Percentiles rank a stretch among this genome's conserved stretches.
Evolutionary conservation across 2,329 filamentous ascomycete genomes (phyloP).

Genomic region (Cladophialophora chaetospira): DNA sequence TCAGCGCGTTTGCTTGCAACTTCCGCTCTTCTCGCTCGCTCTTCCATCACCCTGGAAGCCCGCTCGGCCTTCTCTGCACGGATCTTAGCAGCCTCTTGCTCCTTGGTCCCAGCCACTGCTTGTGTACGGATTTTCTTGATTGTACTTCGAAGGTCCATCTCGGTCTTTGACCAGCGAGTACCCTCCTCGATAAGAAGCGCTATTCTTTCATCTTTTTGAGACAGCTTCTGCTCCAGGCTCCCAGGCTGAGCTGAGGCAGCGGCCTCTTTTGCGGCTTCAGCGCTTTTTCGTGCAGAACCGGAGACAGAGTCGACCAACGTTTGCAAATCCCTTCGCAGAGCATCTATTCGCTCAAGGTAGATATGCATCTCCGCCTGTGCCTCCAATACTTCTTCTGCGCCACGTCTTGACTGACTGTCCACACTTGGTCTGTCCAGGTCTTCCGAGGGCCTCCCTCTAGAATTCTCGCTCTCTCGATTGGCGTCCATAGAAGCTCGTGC

Average conservation of each 20-base stretch:
- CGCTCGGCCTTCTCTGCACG: conserved; percentile 62
- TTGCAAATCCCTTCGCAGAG: conserved; percentile 84
- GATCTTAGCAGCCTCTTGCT: conserved; percentile 54
- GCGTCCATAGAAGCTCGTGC: conserved; percentile 11
- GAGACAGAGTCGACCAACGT: conserved; percentile 81
- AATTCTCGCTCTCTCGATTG: not conserved
- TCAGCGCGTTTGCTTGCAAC: conserved; percentile 58
- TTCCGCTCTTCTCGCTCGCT: conserved; percentile 64
- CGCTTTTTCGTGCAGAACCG: conserved; percentile 74
- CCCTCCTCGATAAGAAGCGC: conserved; percentile 90
- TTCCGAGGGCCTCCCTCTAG: conserved; percentile 37
- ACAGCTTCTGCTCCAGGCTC: conserved; percentile 73
- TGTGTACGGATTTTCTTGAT: conserved; percentile 75
- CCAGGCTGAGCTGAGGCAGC: conserved; percentile 64
- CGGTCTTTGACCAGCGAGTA: conserved; percentile 79
- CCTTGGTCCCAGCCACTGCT: conserved; percentile 54
- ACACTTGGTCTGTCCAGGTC: conserved; percentile 35
- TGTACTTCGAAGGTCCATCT: conserved; percentile 78
- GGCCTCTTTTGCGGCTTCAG: conserved; percentile 71
- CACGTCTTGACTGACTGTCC: conserved; percentile 20
- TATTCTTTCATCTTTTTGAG: conserved; percentile 89
- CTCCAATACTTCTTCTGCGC: conserved; percentile 17
- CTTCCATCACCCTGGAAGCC: conserved; percentile 48
- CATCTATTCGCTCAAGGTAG: conserved; percentile 87
- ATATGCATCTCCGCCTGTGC: conserved; percentile 71